Percentiles rank a stretch among this genome's conserved stretches.
These are phyloP conservation scores for Dioszegia aurantiaca DNA, from an alignment of 768 basidiomycete genomes.

Conservation along the genomic window DNA sequence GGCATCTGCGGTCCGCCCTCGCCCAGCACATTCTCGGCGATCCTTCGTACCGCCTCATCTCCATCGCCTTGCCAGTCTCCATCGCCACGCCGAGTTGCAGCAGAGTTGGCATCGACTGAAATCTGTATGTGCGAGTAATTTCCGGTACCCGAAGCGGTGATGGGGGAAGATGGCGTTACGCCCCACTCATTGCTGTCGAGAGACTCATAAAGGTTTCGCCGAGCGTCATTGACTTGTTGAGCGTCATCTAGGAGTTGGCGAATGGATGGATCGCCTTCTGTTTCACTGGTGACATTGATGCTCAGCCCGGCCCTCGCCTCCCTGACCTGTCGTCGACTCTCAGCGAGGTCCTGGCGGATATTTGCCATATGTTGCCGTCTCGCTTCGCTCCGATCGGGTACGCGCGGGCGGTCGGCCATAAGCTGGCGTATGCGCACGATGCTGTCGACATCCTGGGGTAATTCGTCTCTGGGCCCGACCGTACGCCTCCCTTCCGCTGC, in stretches of 20 bases:
- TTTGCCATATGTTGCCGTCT: neutral
- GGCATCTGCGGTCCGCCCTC: no score
- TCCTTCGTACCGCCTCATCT: conserved; percentile 5
- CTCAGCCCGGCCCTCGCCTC: neutral
- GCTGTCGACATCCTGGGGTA: conserved; percentile 6
- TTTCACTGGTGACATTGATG: neutral
- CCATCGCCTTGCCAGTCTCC: neutral
- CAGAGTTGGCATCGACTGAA: neutral
- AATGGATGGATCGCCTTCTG: neutral
- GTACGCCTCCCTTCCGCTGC: neutral
- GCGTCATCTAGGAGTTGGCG: neutral
- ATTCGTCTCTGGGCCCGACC: conserved; percentile 4
- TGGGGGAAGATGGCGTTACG: conserved; percentile 9
- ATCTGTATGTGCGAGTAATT: conserved; percentile 9
- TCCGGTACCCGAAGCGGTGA: neutral
- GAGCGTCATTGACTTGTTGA: conserved; percentile 2
- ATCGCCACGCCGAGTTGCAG: neutral
- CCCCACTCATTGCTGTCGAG: neutral
- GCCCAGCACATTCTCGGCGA: conserved; percentile 2
- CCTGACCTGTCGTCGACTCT: neutral
- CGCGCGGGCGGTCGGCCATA: neutral
- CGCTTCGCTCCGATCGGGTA: neutral
- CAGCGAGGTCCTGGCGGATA: conserved; percentile 3
- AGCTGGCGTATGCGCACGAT: conserved; percentile 6
- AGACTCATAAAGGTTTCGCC: neutral